Conservation (phyloP, 108 stramenopile species). For the Nitzschia sp. region DNA sequence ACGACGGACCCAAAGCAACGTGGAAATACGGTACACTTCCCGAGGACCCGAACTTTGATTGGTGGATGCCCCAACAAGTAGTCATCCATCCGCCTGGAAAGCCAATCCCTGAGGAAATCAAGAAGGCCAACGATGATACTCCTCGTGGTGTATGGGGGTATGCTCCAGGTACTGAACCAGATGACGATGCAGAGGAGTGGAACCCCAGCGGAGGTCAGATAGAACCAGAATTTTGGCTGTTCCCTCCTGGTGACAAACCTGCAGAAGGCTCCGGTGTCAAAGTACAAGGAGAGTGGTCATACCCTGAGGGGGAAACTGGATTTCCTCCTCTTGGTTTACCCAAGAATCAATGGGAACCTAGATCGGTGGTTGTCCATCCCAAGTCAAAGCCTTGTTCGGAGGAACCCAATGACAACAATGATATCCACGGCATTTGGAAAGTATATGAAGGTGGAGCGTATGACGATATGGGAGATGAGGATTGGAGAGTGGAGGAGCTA, state of each 20-base stretch:
- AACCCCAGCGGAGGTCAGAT: background rate
- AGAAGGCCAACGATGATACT: background rate
- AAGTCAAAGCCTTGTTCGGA: slow-evolving; percentile 4
- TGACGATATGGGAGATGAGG: slow-evolving; percentile 11
- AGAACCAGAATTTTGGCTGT: slow-evolving; percentile 3
- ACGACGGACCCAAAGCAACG: background rate
- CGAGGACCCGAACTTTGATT: slow-evolving; percentile 14
- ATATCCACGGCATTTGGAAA: slow-evolving; percentile 6
- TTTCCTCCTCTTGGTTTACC: slow-evolving; percentile 14
- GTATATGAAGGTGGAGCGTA: background rate
- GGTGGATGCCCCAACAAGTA: slow-evolving; percentile 17
- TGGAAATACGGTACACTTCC: background rate
- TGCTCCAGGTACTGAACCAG: slow-evolving; percentile 11
- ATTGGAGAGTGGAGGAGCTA: slow-evolving; percentile 14
- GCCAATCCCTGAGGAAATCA: background rate
- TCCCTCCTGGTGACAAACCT: slow-evolving; percentile 5
- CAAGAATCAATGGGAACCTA: slow-evolving; percentile 13
- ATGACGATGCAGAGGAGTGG: slow-evolving; percentile 13
- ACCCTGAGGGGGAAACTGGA: slow-evolving; percentile 8
- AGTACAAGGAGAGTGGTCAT: slow-evolving; percentile 15
- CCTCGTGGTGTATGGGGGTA: slow-evolving; percentile 15
- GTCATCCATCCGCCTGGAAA: slow-evolving; percentile 11
- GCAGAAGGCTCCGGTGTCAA: background rate
- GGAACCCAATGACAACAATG: background rate
- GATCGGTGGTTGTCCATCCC: slow-evolving; percentile 14